phyloP scores from a whole-genome alignment of 2,329 filamentous ascomycete species.

The Ascochyta rabiei region DNA sequence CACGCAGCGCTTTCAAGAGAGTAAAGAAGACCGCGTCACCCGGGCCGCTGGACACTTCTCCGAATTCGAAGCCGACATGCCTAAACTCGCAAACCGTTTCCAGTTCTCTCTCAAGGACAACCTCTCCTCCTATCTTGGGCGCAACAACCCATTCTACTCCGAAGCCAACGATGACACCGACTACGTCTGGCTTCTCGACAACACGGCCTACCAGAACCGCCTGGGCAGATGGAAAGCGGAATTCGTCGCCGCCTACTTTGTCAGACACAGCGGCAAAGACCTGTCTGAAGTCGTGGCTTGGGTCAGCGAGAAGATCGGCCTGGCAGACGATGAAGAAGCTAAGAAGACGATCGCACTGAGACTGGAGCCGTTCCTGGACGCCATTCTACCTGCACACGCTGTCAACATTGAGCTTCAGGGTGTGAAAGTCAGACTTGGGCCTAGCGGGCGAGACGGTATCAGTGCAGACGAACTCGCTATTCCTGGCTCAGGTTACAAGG shows the following conservation, averaged over 20 bases:
- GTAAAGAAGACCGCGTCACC: conserved; percentile 41
- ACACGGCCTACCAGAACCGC: conserved; percentile 72
- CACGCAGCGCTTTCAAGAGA: conserved; percentile 40
- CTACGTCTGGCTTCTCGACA: conserved; percentile 88
- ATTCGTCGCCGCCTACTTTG: conserved; percentile 82
- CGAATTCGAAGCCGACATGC: conserved; percentile 47
- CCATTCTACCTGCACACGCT: conserved; percentile 72
- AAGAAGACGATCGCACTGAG: conserved; percentile 68
- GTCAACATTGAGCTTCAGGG: conserved; percentile 67
- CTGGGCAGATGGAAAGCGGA: conserved; percentile 74
- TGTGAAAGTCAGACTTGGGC: conserved; percentile 60
- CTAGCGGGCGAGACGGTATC: conserved; percentile 74
- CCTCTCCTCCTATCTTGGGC: conserved; percentile 48
- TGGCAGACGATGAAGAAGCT: conserved; percentile 59
- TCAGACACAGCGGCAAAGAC: conserved; percentile 70
- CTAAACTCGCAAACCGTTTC: conserved; percentile 40
- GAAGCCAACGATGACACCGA: conserved; percentile 67
- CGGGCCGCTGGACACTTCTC: conserved; percentile 37
- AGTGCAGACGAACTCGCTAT: conserved; percentile 64
- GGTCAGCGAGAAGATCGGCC: conserved; percentile 71
- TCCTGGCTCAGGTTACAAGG: conserved; percentile 51
- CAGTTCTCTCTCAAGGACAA: conserved; percentile 48
- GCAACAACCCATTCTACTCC: conserved; percentile 45
- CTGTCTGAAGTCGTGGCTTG: conserved; percentile 72
- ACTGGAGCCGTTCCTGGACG: conserved; percentile 78